Evolutionary conservation across 2,329 filamentous ascomycete genomes (phyloP), one percentile per base, ranked within the genome.

Genomic region (Claviceps paspali): DNA sequence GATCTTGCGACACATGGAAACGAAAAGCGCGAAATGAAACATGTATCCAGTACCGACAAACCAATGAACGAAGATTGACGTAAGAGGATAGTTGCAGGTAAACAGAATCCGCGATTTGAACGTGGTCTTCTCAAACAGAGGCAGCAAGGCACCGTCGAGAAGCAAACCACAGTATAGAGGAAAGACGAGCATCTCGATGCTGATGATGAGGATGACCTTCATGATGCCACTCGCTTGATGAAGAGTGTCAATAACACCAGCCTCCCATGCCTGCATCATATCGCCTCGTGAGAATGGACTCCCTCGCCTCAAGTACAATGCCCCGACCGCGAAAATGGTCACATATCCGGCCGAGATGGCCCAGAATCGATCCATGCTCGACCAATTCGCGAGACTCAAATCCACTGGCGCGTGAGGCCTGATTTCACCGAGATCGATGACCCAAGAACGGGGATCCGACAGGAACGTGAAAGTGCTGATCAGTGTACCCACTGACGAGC

Each of bases 11-110:
- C 91, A 98, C 87, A 98, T 96, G 39, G 87, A 92, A 14, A 98
- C 91, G 54, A 98, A 98, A 3, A 98, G 71, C 5, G 91, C 91
- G 55, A 98, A 98, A 55, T 98, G 91, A 62, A 98, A 98, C 92
- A 98, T 98, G 59, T 98, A 98, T 44, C 87, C 93, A 3, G 91
- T 98, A 34, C 91, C 91, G 39, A 95, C 80, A 52, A 98, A 98
- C 91, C 91, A 98, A 56, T 98, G 91, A 36, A 96, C 82, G 55
- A 98, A 98, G 11, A 92, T 75, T 11, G 88, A 94, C 1, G 86
- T 95, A 46, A 88, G 70, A 0, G 91, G 91, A 42, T 80, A 85
- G 42, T 76, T 68, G 38, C 74, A 64, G 2, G 84, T 84, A 51
- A 94, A 98, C 4, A 76, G 63, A 36, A 93, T 62, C 17, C 91